A percentile compares a stretch with the other conserved stretches of the same genome.
These are phyloP conservation scores for Penicillium daleae DNA, from an alignment of 495 filamentous ascomycete genomes.

Conservation along the genomic window DNA sequence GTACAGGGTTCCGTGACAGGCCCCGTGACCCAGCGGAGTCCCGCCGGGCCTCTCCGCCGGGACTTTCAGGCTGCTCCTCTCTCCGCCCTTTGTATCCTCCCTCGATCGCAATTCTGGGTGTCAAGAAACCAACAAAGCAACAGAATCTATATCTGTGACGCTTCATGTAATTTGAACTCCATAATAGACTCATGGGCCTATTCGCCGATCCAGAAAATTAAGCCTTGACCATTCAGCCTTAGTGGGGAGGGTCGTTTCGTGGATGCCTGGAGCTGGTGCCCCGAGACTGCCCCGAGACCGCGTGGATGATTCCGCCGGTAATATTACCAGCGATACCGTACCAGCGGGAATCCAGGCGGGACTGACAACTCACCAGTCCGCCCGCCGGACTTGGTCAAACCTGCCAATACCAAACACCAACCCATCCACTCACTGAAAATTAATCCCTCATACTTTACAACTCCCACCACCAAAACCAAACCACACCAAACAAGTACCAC, in stretches of 20 bases:
- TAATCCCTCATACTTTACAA: slow-evolving; percentile 30
- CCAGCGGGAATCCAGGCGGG: slow-evolving; percentile 14
- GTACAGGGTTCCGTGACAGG: neutral
- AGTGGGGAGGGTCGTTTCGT: slow-evolving; percentile 8
- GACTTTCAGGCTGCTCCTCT: slow-evolving; percentile 14
- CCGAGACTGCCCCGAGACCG: neutral
- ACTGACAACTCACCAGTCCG: slow-evolving; percentile 8
- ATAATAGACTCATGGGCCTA: neutral
- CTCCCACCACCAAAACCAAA: neutral
- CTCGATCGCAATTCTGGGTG: neutral
- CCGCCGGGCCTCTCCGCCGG: slow-evolving; percentile 43
- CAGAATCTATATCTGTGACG: neutral
- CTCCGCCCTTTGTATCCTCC: neutral
- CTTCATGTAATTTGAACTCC: neutral
- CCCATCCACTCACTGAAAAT: slow-evolving; percentile 27
- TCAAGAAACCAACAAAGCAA: neutral
- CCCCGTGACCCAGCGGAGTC: slow-evolving; percentile 37
- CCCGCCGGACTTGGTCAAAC: slow-evolving; percentile 15
- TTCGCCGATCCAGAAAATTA: slow-evolving; percentile 15
- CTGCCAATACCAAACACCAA: neutral
- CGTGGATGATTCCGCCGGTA: slow-evolving; percentile 2
- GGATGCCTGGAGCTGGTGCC: slow-evolving; percentile 16
- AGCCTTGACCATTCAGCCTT: slow-evolving; percentile 15
- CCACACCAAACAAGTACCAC: too few species aligned
- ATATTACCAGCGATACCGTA: slow-evolving; percentile 9